Evolutionary conservation across 805 yeast genomes (phyloP), one percentile per base, ranked within the genome.

Genomic region (Hagleromyces aurorensis): DNA sequence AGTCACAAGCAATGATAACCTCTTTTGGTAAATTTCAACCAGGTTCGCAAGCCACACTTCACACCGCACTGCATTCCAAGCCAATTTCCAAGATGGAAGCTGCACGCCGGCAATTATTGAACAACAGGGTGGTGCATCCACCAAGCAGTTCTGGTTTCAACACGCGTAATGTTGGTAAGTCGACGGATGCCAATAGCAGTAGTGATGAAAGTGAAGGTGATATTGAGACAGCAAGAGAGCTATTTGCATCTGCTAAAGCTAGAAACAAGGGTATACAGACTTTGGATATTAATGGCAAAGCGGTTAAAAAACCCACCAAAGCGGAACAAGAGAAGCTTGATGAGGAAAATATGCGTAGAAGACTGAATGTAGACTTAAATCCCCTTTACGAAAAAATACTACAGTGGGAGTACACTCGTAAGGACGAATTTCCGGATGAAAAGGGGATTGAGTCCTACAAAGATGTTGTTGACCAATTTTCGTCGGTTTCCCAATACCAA

Each of bases 351-450:
- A 83, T 85, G 87, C 70, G 93, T 41, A 62, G 70, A 40, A 68
- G 97, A 41, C 61, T 89, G 31, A 76, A 79, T 46, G 86, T 86
- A 8, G 83, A 79, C 46, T 57, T 85, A 50, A 75, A 71, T 35
- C 86, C 93, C 2, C 62, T 93, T 5, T 85, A 89, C 50, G 60
- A 63, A 11, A 67, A 67, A 5, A 66, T 91, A 6, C 60, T 91
- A 34, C 62, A 65, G 23, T 91, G 98, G 98, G 72, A 81, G 26
- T 89, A 72, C 45, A 72, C 64, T 24, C 61, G 69, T 12, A 55
- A 55, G 1, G 61, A 66, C 25, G 79, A 71, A 4, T 72, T 59
- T 34, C 94, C 94, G 0, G 66, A 69, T n/a, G 70, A 65, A 16
- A 69, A 63, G 4, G 55, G 55, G 2, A 45, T 48, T 2, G 55